A percentile compares a stretch with the other conserved stretches of the same genome.
Evolutionary conservation across 768 basidiomycete species (phyloP).

Genomic region (Suillus ampliporus): DNA sequence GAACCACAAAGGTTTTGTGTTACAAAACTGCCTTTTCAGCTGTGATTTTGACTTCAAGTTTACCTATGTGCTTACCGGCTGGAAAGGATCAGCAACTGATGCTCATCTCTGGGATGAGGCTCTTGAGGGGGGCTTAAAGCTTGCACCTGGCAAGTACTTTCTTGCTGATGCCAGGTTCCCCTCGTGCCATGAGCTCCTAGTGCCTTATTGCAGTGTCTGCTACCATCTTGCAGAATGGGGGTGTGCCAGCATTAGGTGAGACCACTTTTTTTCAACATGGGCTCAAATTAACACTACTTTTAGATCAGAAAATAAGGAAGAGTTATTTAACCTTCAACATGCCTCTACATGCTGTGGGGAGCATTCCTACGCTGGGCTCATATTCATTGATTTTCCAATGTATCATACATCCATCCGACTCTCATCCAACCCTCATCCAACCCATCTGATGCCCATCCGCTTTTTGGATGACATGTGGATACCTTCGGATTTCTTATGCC

Average conservation of each 20-base stretch:
- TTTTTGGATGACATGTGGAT: too few species aligned
- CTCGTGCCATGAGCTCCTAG: conserved; percentile 16
- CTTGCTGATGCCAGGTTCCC: conserved; percentile 19
- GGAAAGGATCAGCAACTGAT: conserved; percentile 26
- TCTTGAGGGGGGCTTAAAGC: conserved; percentile 13
- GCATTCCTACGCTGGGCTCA: too few species aligned
- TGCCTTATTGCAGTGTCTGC: not conserved
- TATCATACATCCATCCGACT: too few species aligned
- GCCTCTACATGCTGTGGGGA: conserved; percentile 38
- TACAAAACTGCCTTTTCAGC: conserved; percentile 23
- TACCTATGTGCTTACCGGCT: conserved; percentile 18
- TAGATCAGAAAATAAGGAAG: conserved; percentile 26
- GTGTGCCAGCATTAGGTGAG: not conserved
- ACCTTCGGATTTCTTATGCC: too few species aligned
- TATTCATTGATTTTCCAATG: too few species aligned
- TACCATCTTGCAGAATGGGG: not conserved
- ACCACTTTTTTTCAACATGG: not conserved
- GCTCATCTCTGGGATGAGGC: conserved; percentile 15
- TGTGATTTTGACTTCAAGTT: conserved; percentile 24
- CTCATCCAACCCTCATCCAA: too few species aligned
- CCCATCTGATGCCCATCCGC: too few species aligned
- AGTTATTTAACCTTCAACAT: conserved; percentile 50
- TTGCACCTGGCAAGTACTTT: conserved; percentile 39
- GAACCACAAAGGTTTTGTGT: conserved; percentile 21
- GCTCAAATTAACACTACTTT: not conserved